phyloP scores from a whole-genome alignment of 192 early-diverging fungal species.

The Coemansia asiatica region DNA sequence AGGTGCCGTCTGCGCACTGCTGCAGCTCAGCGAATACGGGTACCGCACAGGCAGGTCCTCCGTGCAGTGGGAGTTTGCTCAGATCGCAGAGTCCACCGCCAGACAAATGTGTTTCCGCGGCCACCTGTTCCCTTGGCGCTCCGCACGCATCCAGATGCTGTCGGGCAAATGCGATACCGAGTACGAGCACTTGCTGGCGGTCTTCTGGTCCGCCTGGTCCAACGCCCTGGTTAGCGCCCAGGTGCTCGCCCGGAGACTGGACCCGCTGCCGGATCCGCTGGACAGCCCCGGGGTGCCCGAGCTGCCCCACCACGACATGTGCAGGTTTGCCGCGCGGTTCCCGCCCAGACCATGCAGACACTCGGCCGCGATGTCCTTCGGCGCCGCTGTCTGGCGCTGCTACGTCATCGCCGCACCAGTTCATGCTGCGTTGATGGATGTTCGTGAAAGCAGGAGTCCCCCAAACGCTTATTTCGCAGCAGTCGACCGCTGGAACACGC shows the following conservation, averaged over 20 bases:
- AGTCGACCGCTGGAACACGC: conserved; percentile 22
- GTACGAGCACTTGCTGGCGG: conserved; percentile 39
- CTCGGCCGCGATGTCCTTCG: conserved; percentile 12
- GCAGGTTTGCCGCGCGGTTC: conserved; percentile 31
- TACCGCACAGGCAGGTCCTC: conserved; percentile 29
- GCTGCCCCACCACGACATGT: conserved; percentile 37
- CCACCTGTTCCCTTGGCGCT: conserved; percentile 27
- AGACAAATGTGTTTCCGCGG: conserved; percentile 22
- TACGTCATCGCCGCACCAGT: conserved; percentile 20
- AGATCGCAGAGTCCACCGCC: conserved; percentile 17
- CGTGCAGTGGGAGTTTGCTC: conserved; percentile 31
- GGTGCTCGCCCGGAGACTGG: conserved; percentile 13
- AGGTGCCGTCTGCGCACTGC: conserved; percentile 24
- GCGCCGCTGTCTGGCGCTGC: conserved; percentile 20
- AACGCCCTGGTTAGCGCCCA: conserved; percentile 28
- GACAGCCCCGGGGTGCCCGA: conserved; percentile 10
- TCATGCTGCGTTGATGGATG: conserved; percentile 24
- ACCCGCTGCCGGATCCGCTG: background rate
- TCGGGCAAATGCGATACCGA: conserved; percentile 32
- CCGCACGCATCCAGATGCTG: conserved; percentile 4
- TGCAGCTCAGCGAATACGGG: conserved; percentile 48
- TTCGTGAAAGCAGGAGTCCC: conserved; percentile 6
- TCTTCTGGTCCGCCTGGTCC: conserved; percentile 41
- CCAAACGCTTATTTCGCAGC: conserved; percentile 18
- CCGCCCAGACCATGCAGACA: conserved; percentile 9